phyloP scores from a whole-genome alignment of 371 early-diverging fungal species.

The Zychaea mexicana region DNA sequence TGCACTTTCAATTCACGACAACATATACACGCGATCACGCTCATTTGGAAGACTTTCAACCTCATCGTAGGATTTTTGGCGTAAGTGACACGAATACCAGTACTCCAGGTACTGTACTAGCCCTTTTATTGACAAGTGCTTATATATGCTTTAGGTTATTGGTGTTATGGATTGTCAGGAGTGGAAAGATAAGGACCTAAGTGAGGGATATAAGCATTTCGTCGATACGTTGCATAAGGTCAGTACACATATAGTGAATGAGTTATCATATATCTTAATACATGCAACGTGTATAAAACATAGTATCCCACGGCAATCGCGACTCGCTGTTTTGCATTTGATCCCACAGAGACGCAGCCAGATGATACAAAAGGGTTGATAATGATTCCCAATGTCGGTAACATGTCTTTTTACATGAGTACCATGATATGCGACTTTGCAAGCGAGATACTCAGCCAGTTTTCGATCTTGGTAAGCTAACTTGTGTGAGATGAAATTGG shows the following conservation, averaged over 20 bases:
- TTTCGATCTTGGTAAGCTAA: constrained; percentile 38
- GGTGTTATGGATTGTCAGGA: constrained; percentile 86
- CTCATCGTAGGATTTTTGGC: constrained; percentile 77
- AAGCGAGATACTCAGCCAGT: constrained; percentile 64
- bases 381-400: constrained; percentile 83
- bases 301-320: constrained; percentile 78
- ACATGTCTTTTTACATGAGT: constrained; percentile 75
- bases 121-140: neutral
- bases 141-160: constrained; percentile 65
- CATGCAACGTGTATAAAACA: neutral
- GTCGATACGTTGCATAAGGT: constrained; percentile 67
- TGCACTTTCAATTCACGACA: constrained; percentile 79
- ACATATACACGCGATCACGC: constrained; percentile 58
- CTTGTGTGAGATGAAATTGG: too few species aligned
- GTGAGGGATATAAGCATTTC: constrained; percentile 67
- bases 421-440: constrained; percentile 79
- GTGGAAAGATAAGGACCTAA: constrained; percentile 63
- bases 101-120: too few species aligned
- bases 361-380: constrained; percentile 78
- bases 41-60: constrained; percentile 80
- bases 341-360: constrained; percentile 73
- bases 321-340: constrained; percentile 81
- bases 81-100: constrained; percentile 40
- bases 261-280: neutral
- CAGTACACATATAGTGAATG: neutral